Evolutionary conservation across 1,284 basidiomycete genomes (phyloP).

Genomic region (Phaffia rhodozyma): DNA sequence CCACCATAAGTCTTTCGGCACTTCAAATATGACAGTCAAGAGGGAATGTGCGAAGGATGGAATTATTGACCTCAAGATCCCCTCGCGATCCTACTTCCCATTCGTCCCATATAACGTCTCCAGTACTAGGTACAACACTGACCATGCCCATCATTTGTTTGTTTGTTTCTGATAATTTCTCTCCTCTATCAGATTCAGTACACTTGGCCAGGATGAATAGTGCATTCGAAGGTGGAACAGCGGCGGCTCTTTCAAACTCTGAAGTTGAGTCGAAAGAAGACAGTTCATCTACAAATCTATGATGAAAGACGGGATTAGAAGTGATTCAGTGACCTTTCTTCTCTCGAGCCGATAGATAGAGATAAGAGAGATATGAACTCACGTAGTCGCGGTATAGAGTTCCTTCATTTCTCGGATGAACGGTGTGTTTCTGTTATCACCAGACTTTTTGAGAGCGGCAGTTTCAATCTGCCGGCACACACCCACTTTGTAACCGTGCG

Average conservation of each 20-base stretch:
- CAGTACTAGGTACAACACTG: slow-evolving; percentile 71
- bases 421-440: slow-evolving; percentile 66
- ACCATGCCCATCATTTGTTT: slow-evolving; percentile 59
- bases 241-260: slow-evolving; percentile 18
- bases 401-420: slow-evolving; percentile 72
- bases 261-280: slow-evolving; percentile 5
- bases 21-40: too few species aligned
- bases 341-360: slow-evolving; percentile 39
- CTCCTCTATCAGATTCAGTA: slow-evolving; percentile 32
- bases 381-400: slow-evolving; percentile 82
- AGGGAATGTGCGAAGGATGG: too few species aligned
- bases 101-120: slow-evolving; percentile 83
- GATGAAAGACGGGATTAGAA: background rate
- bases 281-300: slow-evolving; percentile 33
- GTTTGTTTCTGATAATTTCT: slow-evolving; percentile 36
- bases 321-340: background rate
- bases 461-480: slow-evolving; percentile 89
- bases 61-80: too few species aligned
- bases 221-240: slow-evolving; percentile 30
- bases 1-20: background rate
- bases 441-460: slow-evolving; percentile 82
- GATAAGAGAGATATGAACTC: slow-evolving; percentile 46
- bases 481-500: slow-evolving; percentile 79
- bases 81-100: slow-evolving; percentile 51
- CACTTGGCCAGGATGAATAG: slow-evolving; percentile 49